phyloP scores from a whole-genome alignment of 2,329 filamentous ascomycete genomes.

The Cordyceps sp. region DNA sequence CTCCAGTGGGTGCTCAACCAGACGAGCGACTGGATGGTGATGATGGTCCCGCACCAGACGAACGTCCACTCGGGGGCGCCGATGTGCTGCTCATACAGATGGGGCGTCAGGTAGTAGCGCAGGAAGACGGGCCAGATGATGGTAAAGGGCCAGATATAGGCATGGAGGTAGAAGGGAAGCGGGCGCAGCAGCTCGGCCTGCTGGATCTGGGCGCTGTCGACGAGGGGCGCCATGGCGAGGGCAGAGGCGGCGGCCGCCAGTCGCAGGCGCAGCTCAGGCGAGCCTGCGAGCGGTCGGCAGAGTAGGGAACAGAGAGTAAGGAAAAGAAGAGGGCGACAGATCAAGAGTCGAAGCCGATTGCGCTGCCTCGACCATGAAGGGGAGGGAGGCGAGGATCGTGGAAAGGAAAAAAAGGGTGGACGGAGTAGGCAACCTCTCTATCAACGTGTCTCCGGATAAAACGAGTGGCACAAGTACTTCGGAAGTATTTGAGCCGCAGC shows the following conservation, averaged over 20 bases:
- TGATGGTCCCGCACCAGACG: slow-evolving; percentile 77
- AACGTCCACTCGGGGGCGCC: slow-evolving; percentile 96
- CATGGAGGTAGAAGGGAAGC: slow-evolving; percentile 61
- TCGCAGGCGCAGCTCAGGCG: not conserved
- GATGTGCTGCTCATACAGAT: slow-evolving; percentile 82
- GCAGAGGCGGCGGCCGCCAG: slow-evolving; percentile 1
- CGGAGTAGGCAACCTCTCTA: too few relatives aligned
- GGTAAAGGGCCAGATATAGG: slow-evolving; percentile 86
- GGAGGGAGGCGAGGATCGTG: too few relatives aligned
- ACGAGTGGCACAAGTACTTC: too few relatives aligned
- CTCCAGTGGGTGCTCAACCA: slow-evolving; percentile 99
- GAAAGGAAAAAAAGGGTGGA: too few relatives aligned
- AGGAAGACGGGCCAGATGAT: slow-evolving; percentile 88
- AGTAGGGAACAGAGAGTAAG: too few relatives aligned
- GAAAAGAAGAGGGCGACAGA: too few relatives aligned
- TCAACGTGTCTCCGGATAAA: too few relatives aligned
- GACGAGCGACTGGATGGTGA: slow-evolving; percentile 71
- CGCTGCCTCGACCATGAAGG: too few relatives aligned
- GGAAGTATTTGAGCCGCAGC: too few relatives aligned
- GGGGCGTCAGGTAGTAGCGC: slow-evolving; percentile 65
- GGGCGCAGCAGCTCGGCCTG: slow-evolving; percentile 78
- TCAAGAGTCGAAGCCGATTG: too few relatives aligned
- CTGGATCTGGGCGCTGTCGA: slow-evolving; percentile 83
- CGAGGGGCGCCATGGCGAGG: slow-evolving; percentile 54
- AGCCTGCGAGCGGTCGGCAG: too few relatives aligned